Evolutionary conservation across 768 basidiomycete species (phyloP), one percentile per base, ranked within the genome.

Genomic region (Naganishia onofrii): DNA sequence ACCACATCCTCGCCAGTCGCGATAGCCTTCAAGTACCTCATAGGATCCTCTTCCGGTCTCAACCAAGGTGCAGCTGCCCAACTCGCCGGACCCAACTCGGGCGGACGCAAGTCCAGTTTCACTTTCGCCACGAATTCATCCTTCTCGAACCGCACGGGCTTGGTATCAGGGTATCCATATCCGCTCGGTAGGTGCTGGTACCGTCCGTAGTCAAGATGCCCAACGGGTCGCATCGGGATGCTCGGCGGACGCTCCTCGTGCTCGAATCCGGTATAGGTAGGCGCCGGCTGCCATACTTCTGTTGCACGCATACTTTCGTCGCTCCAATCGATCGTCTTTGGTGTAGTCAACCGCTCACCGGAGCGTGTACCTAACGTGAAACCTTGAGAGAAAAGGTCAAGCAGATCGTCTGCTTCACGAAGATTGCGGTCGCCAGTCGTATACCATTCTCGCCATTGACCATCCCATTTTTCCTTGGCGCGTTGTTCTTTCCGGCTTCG

Each of bases 371-470:
- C 44, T 31, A 52, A 65, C 7, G 52, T 56, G 29, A 70, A 70
- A 54, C 74, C 72, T 2, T 63, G 51, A 2, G 65, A 63, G 5
- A 81, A 66, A 28, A 77, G 60, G 7, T 55, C 60, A 26, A 69
- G 65, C 0, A 72, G 32, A 55, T 81, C 76, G 15, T 81, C 80
- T 71, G 76, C 76, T 69, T 81, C 80, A 3, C 74, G 72, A 21
- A 81, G 52, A 63, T 78, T 74, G 21, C 78, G 68, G 13, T 74
- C 70, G 0, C 80, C 78, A 58, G 77, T 76, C 23, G 70, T 55
- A 26, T 74, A 74, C 75, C 76, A 78, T 46, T 79, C 74, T 67
- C 80, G 54, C 80, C 80, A 81, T 70, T 76, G 76, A 8, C 80
- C 80, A 48, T 57, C 64, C 69, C 79, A 81, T 44, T 74, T 76